Conservation (phyloP, 805 yeast genomes). For the Teunomyces stri region DNA sequence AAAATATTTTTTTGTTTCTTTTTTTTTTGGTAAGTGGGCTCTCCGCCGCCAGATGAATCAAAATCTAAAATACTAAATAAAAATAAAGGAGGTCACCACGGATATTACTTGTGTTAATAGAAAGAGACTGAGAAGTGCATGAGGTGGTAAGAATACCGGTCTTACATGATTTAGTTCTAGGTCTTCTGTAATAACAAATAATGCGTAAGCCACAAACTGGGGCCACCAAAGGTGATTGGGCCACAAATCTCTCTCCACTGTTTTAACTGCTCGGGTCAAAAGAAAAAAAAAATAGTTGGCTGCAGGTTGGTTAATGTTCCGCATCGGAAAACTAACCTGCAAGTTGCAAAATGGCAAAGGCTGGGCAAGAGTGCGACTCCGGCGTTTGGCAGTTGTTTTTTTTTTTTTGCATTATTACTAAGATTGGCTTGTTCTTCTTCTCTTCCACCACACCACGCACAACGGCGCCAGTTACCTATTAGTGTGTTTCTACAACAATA, state of each 20-base stretch:
- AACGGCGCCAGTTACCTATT: neutral
- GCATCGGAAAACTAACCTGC: constrained; percentile 1
- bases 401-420: too few species aligned
- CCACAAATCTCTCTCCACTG: constrained; percentile 3
- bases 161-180: neutral
- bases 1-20: constrained; percentile 3
- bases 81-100: neutral
- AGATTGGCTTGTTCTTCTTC: neutral
- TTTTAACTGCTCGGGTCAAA: neutral
- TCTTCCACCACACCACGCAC: neutral
- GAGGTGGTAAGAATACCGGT: neutral
- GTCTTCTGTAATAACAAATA: neutral
- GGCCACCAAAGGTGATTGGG: neutral
- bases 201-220: neutral
- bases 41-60: neutral
- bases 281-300: constrained; percentile 1
- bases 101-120: neutral
- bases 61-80: neutral
- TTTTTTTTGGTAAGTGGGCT: constrained; percentile 1
- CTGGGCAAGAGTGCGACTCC: neutral
- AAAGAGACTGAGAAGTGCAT: neutral
- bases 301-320: constrained; percentile 3
- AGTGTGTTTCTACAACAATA: neutral
- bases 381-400: neutral
- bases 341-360: neutral